Base-by-base conservation (phyloP, 805 yeast genomes). In the Kuraishia piskuri region DNA sequence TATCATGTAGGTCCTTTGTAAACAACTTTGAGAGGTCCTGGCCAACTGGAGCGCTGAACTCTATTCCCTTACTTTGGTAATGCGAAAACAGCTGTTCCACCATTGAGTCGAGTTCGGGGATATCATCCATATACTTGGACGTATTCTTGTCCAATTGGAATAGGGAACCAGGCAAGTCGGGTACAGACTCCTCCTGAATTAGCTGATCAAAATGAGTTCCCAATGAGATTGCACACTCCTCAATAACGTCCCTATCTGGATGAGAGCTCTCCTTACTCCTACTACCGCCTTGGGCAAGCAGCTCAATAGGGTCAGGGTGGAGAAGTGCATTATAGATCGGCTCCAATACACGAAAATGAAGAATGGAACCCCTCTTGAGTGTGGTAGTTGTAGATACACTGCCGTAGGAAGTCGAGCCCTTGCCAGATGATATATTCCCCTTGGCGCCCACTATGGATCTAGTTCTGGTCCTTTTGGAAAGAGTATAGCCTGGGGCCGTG, bases 71-170 rank as follows among this genome's bases (percentile, higher is more conserved):
- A 2, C 52, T 50, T 4, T 55, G 47, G 52, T 60, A 68, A 49
- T 62, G 63, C n/a, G 50, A 50, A 20, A 58, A 58, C 48, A 69
- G 51, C 51, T 70, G 74, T 12, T 57, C 56, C 22, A 72, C 37
- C 75, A 71, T 70, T 17, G 65, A 60, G 51, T 69, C 71, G 22
- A 71, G 52, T 51, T 70, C 74, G 1, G 51, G 55, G 8, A 64
- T 49, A 24, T 66, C 64, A 2, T 52, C 45, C 2, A 67, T 48
- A n/a, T 25, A 14, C 19, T 17, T 2, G 21, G 53, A 21, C 40
- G 23, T 17, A 20, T 22, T 46, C 24, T 20, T 22, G 20, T 31
- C 48, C 12, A 12, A 52, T 14, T 49, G 47, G 17, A 50, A 52
- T 20, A 52, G 37, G 8, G 66, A 63, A 22, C 58, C 50, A 20